phyloP scores from a whole-genome alignment of 305 asterid genomes.

The Fraxinus latifolia region DNA sequence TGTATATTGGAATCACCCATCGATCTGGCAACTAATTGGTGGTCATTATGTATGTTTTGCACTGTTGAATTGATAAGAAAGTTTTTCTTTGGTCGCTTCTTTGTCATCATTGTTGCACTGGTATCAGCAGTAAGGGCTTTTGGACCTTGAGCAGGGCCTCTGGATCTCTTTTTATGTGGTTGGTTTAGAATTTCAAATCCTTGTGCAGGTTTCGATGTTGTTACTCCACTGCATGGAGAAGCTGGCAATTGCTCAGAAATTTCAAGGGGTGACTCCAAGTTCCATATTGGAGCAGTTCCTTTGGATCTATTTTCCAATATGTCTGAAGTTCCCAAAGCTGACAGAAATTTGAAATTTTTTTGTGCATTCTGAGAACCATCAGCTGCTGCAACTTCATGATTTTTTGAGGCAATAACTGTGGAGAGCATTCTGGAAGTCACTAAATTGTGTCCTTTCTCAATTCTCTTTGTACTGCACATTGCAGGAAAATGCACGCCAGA shows the following conservation, averaged over 20 bases:
- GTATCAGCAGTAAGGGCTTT: constrained; percentile 54
- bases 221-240: constrained; percentile 31
- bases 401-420: constrained; percentile 23
- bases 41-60: constrained; percentile 33
- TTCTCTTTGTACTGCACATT: constrained; percentile 67
- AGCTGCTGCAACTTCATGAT: constrained; percentile 22
- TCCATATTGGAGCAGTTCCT: constrained; percentile 47
- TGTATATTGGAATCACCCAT: constrained; percentile 30
- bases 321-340: constrained; percentile 49
- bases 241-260: constrained; percentile 36
- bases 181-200: constrained; percentile 31
- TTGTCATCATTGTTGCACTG: constrained; percentile 39
- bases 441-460: constrained; percentile 40
- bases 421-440: constrained; percentile 36
- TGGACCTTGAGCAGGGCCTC: constrained; percentile 46
- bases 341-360: constrained; percentile 34
- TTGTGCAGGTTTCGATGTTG: constrained; percentile 32
- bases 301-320: constrained; percentile 51
- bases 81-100: constrained; percentile 65
- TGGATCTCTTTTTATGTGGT: constrained; percentile 41
- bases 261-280: constrained; percentile 42
- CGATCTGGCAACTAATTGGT: constrained; percentile 27
- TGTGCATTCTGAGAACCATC: constrained; percentile 31
- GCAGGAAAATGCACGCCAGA: constrained; percentile 55
- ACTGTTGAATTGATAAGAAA: constrained; percentile 35